Base-by-base conservation (phyloP, 1,139 yeast species). In the Scheffersomyces lignicola region DNA sequence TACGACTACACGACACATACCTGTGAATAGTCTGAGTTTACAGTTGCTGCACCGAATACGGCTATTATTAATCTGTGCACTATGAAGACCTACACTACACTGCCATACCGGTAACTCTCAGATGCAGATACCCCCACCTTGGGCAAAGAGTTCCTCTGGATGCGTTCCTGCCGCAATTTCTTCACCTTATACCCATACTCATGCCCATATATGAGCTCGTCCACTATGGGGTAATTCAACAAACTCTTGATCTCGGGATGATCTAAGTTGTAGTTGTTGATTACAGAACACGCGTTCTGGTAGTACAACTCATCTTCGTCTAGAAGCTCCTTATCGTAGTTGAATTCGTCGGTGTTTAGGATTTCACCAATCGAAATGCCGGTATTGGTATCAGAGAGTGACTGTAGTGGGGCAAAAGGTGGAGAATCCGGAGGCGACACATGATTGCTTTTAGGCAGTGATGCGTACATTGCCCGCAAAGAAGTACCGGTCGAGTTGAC, bases 141-240 rank as follows among this genome's bases (percentile, higher is more conserved):
- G n/a, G n/a, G n/a, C n/a, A 20, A n/a, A 20, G 23, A 20, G n/a
- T 20, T 20, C 23, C 23, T 11, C 12, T 38, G 37, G 33, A 29
- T 17, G 21, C 53, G 45, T 13, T 45, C 30, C 33, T 54, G 51
- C 28, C 76, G 47, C 34, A 70, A 51, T 43, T 63, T 63, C 35
- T 61, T 60, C 6, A 70, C 74, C 42, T 67, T 67, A 45, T 59
- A 69, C 3, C 76, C 75, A 48, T 60, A 69, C 17, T 52, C 58
- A 49, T 70, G 76, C 14, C 75, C 67, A 28, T 52, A 60, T 6
- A 70, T 57, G 33, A 68, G 52, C 39, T 69, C 73, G 36, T 69
- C 76, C 7, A 69, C 73, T 16, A 69, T 66, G 1, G 76, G 76
- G 42, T 70, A 70, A 39, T 69, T 68, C 26, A 70, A 48, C 31